A percentile compares a stretch with the other conserved stretches of the same genome.
phyloP scores from a whole-genome alignment of 2,329 filamentous ascomycete genomes.

The Apiospora sp. region DNA sequence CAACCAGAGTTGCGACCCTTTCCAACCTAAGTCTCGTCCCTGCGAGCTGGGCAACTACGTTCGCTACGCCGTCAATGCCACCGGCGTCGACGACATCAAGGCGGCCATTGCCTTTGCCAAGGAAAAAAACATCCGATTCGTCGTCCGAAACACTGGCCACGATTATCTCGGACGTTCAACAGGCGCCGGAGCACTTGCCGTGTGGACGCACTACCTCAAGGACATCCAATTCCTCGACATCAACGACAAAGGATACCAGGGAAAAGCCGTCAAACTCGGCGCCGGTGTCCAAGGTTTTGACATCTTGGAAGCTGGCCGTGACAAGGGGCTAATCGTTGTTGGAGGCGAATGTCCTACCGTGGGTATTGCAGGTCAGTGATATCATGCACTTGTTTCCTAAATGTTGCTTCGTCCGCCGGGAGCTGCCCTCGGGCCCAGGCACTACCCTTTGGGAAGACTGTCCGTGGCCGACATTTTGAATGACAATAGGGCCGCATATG shows the following conservation, averaged over 20 bases:
- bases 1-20: slow-evolving; percentile 30
- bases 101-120: slow-evolving; percentile 34
- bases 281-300: slow-evolving; percentile 58
- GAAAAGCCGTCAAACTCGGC: slow-evolving; percentile 56
- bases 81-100: slow-evolving; percentile 23
- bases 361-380: slow-evolving; percentile 51
- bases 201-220: slow-evolving; percentile 59
- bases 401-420: neutral
- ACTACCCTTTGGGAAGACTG: neutral
- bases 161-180: slow-evolving; percentile 60
- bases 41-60: slow-evolving; percentile 29
- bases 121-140: slow-evolving; percentile 52
- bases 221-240: slow-evolving; percentile 42
- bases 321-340: slow-evolving; percentile 50
- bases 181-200: slow-evolving; percentile 55
- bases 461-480: neutral
- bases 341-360: slow-evolving; percentile 61
- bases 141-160: slow-evolving; percentile 60
- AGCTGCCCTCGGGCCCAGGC: neutral
- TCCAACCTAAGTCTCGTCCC: slow-evolving; percentile 21
- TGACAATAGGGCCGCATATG: neutral
- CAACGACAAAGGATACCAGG: slow-evolving; percentile 48
- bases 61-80: slow-evolving; percentile 28
- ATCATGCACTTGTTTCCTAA: neutral
- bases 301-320: slow-evolving; percentile 47